phyloP scores from a whole-genome alignment of 495 filamentous ascomycete species.

The Aspergillus egyptiacus region DNA sequence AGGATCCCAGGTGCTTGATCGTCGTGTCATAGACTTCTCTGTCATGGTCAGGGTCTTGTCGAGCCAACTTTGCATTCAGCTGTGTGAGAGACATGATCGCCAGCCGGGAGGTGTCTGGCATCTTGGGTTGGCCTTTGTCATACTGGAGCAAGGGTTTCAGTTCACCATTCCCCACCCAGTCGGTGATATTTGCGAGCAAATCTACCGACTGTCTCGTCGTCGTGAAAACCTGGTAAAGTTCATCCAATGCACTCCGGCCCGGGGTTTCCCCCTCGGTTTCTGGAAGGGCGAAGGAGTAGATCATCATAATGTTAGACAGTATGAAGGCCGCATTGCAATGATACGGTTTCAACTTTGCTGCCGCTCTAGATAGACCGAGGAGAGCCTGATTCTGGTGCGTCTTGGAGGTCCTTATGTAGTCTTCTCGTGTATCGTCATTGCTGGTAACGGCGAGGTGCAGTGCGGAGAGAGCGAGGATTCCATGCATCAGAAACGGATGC shows the following conservation, averaged over 20 bases:
- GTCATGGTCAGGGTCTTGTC: constrained; percentile 24
- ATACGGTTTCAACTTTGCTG: constrained; percentile 24
- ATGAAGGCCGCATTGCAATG: constrained; percentile 44
- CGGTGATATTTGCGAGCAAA: constrained; percentile 24
- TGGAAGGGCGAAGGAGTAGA: constrained; percentile 41
- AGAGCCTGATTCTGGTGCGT: constrained; percentile 38
- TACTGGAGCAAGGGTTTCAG: constrained; percentile 26
- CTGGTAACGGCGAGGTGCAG: constrained; percentile 35
- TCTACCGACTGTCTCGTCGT: constrained; percentile 36
- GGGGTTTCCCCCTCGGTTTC: constrained; percentile 15
- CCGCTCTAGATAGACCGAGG: constrained; percentile 22
- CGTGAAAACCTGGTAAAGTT: constrained; percentile 39
- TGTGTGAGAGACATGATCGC: constrained; percentile 28
- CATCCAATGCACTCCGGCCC: constrained; percentile 27
- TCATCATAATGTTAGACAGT: constrained; percentile 39
- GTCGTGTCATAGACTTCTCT: constrained; percentile 26
- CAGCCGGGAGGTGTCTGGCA: constrained; percentile 36
- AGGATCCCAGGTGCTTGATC: constrained; percentile 27
- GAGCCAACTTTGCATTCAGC: constrained; percentile 24
- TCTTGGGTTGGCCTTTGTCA: constrained; percentile 22
- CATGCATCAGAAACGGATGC: constrained; percentile 44
- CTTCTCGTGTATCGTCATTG: constrained; percentile 12
- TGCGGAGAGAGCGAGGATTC: constrained; percentile 44
- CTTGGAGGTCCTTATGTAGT: constrained; percentile 27
- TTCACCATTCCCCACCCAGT: constrained; percentile 33